Percentiles rank a stretch among this genome's conserved stretches.
Evolutionary conservation across 495 filamentous ascomycete genomes (phyloP).

Genomic region (Penicillium longicatenatum): DNA sequence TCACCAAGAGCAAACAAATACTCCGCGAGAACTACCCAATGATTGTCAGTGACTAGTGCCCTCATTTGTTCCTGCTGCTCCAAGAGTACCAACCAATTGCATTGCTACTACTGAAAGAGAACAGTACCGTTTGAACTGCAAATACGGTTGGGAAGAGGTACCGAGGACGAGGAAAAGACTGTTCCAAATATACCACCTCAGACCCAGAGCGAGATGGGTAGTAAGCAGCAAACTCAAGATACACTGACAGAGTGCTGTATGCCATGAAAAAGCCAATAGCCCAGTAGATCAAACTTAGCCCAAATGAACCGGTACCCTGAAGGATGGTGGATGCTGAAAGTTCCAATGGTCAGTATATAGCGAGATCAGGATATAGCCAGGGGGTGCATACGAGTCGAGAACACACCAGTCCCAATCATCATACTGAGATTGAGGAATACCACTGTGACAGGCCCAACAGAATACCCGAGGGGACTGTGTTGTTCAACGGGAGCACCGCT

Average conservation of each 20-base stretch:
- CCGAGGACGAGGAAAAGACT: constrained; percentile 61
- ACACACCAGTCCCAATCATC: constrained; percentile 69
- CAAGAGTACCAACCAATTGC: constrained; percentile 36
- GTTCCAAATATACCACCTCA: constrained; percentile 68
- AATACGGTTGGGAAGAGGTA: constrained; percentile 64
- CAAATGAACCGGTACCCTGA: constrained; percentile 57
- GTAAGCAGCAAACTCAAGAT: constrained; percentile 61
- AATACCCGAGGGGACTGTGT: constrained; percentile 60
- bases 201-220: constrained; percentile 67
- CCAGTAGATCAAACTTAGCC: constrained; percentile 63
- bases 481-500: constrained; percentile 63
- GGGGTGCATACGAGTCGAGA: constrained; percentile 57
- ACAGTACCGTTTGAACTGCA: constrained; percentile 57
- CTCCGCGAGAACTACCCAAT: constrained; percentile 46
- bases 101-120: constrained; percentile 66
- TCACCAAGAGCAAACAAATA: constrained; percentile 58
- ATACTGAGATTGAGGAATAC: constrained; percentile 61
- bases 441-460: constrained; percentile 57
- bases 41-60: neutral
- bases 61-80: neutral
- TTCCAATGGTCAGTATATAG: neutral
- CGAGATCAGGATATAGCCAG: neutral
- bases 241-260: constrained; percentile 51
- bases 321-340: constrained; percentile 56
- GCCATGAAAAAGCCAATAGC: constrained; percentile 58